phyloP scores from a whole-genome alignment of 164 flowering plant species.

The Umbellularia californica region DNA sequence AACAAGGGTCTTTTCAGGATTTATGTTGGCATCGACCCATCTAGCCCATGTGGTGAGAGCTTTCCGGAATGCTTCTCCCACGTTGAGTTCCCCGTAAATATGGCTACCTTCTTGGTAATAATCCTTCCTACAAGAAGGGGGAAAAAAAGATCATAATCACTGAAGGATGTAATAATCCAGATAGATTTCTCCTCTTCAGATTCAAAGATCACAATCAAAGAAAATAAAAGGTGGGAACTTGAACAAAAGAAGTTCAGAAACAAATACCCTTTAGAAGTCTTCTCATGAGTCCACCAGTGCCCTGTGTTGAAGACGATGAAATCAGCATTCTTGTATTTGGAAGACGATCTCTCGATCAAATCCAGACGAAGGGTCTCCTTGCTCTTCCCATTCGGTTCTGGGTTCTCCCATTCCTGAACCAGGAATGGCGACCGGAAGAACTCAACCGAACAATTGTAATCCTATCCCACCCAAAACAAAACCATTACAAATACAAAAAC shows the following conservation, averaged over 20 bases:
- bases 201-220: background rate
- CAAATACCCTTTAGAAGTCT: slow-evolving; percentile 80
- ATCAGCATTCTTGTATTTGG: slow-evolving; percentile 71
- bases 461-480: slow-evolving; percentile 33
- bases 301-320: slow-evolving; percentile 89
- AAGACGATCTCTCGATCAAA: slow-evolving; percentile 48
- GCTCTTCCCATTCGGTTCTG: slow-evolving; percentile 54
- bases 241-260: background rate
- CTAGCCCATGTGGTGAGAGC: slow-evolving; percentile 90
- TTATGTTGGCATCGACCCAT: slow-evolving; percentile 80
- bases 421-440: slow-evolving; percentile 86
- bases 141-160: background rate
- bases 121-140: slow-evolving; percentile 55
- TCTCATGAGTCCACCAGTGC: slow-evolving; percentile 99
- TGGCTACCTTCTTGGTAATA: slow-evolving; percentile 97
- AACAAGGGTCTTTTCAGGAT: slow-evolving; percentile 59
- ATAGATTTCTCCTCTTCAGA: background rate
- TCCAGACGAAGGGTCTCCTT: slow-evolving; percentile 91
- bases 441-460: slow-evolving; percentile 76
- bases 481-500: background rate
- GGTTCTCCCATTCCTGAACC: slow-evolving; percentile 78
- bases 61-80: slow-evolving; percentile 76
- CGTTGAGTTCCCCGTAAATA: slow-evolving; percentile 65
- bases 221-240: no score
- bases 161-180: background rate